These are phyloP conservation scores for Cicer yamashitae DNA, from an alignment of 306 rosid genomes.

Conservation along the genomic window DNA sequence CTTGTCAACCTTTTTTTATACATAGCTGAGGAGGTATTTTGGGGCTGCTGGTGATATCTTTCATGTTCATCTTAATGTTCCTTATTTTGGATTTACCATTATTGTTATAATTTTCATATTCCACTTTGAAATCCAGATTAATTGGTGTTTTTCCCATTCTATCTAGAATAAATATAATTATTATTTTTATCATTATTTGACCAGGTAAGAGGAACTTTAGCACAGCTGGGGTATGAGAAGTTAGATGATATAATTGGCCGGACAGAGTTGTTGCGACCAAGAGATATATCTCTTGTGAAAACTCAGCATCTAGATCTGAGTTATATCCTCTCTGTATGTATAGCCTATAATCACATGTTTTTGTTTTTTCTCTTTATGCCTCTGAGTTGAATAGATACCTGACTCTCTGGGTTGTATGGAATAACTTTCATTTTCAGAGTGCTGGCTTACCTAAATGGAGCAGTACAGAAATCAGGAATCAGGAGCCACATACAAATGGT, in stretches of 20 bases:
- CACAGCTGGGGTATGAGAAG: constrained; percentile 93
- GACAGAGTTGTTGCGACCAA: constrained; percentile 74
- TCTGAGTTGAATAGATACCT: constrained; percentile 22
- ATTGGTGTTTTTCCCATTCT: constrained; percentile 38
- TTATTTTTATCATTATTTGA: constrained; percentile 28
- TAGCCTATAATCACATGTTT: constrained; percentile 34
- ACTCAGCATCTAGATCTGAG: constrained; percentile 90
- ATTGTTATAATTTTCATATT: constrained; percentile 22
- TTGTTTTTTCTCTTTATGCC: not conserved
- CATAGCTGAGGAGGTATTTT: constrained; percentile 95
- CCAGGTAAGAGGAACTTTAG: constrained; percentile 95
- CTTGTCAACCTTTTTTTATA: constrained; percentile 94
- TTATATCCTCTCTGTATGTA: constrained; percentile 80
- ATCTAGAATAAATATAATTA: constrained; percentile 28
- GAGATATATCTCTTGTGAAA: constrained; percentile 90
- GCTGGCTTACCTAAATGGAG: constrained; percentile 88
- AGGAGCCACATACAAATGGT: constrained; percentile 90
- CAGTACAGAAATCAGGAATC: constrained; percentile 86
- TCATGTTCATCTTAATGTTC: constrained; percentile 32
- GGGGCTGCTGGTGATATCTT: constrained; percentile 40
- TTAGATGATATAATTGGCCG: constrained; percentile 93
- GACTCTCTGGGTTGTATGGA: constrained; percentile 38
- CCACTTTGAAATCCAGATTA: constrained; percentile 22
- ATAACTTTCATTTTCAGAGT: constrained; percentile 58
- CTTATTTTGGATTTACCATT: constrained; percentile 31